Percentiles rank a stretch among this genome's conserved stretches.
Conservation (phyloP, 164 flowering plant species). For the Chimonanthus praecox region DNA sequence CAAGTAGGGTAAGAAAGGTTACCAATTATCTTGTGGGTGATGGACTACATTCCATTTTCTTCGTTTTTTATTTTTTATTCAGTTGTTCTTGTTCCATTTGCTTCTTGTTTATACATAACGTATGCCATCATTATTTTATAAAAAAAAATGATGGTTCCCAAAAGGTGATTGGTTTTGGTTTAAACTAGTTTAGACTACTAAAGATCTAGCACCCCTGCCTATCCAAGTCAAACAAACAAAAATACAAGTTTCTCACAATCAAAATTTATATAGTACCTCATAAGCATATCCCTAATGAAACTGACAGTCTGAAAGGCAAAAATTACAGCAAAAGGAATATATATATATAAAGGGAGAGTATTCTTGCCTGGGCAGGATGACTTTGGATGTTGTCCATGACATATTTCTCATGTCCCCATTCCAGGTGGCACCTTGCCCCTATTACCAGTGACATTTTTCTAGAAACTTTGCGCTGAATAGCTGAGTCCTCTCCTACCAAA, state of each 20-base stretch:
- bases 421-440: constrained; percentile 91
- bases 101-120: too few species aligned
- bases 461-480: constrained; percentile 41
- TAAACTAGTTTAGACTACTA: too few species aligned
- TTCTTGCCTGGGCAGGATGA: constrained; percentile 85
- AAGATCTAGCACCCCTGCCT: too few species aligned
- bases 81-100: too few species aligned
- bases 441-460: constrained; percentile 71
- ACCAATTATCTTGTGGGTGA: too few species aligned
- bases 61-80: too few species aligned
- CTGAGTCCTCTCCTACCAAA: constrained; percentile 54
- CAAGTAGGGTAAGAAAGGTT: too few species aligned
- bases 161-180: too few species aligned
- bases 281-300: constrained; percentile 2
- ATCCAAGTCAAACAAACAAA: neutral
- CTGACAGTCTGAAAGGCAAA: neutral
- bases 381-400: constrained; percentile 85
- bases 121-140: too few species aligned
- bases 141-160: too few species aligned
- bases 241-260: neutral
- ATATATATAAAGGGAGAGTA: neutral
- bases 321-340: neutral
- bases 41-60: too few species aligned
- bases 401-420: constrained; percentile 93
- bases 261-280: too few species aligned